These are phyloP conservation scores for Aspergillus vadensis DNA, from an alignment of 2,329 filamentous ascomycete species.

Conservation along the genomic window DNA sequence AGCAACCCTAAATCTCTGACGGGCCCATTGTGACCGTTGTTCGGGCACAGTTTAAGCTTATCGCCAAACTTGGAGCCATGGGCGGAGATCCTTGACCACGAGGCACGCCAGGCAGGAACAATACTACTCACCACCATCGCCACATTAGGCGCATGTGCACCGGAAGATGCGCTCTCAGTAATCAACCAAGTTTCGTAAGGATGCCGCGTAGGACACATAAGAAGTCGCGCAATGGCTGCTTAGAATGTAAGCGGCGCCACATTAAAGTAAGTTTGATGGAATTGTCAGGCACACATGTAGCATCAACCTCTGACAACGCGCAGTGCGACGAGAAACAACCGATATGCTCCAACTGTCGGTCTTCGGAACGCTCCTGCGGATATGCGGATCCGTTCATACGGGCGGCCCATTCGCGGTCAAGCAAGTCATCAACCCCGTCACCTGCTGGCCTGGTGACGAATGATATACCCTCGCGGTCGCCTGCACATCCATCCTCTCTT, in stretches of 20 bases:
- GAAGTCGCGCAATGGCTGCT: conserved; percentile 44
- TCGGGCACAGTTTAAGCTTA: neutral
- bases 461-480: neutral
- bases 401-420: neutral
- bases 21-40: neutral
- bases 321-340: conserved; percentile 40
- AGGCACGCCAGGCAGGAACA: neutral
- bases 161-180: neutral
- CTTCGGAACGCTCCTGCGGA: conserved; percentile 24
- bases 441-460: neutral
- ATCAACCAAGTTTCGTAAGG: neutral
- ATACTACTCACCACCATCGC: neutral
- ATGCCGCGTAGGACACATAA: conserved; percentile 35
- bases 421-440: neutral
- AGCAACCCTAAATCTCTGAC: neutral
- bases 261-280: conserved; percentile 33
- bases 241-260: conserved; percentile 42
- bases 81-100: neutral
- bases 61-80: neutral
- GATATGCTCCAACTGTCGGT: conserved; percentile 36
- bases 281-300: neutral
- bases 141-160: neutral
- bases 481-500: neutral
- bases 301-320: neutral
- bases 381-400: conserved; percentile 9